Conservation (phyloP, 1,139 yeast genomes). For the Pichia sp. region DNA sequence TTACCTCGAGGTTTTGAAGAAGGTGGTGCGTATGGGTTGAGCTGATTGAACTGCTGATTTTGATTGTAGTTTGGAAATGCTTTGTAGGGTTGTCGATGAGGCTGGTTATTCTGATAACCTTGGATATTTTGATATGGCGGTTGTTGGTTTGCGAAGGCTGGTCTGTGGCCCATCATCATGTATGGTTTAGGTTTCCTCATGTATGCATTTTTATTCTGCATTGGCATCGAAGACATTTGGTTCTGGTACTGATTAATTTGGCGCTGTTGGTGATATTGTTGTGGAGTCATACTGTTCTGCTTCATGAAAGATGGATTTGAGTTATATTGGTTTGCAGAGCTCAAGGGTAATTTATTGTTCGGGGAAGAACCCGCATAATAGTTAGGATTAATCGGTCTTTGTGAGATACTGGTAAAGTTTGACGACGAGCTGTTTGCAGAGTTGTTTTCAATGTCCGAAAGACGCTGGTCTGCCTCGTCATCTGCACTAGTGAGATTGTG, state of each 20-base stretch:
- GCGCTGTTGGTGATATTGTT: conserved; percentile 12
- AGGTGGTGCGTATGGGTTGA: conserved; percentile 7
- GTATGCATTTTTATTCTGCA: conserved; percentile 8
- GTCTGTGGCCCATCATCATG: conserved; percentile 14
- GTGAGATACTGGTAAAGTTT: conserved; percentile 76
- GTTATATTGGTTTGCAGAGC: conserved; percentile 9
- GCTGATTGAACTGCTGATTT: background rate
- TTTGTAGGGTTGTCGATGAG: background rate
- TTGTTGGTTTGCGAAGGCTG: background rate
- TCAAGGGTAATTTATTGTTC: conserved; percentile 1
- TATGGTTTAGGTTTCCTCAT: conserved; percentile 20
- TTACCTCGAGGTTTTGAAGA: background rate
- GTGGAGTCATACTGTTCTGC: conserved; percentile 1
- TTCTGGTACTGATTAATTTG: conserved; percentile 13
- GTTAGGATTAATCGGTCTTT: conserved; percentile 67
- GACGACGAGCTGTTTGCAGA: conserved; percentile 35
- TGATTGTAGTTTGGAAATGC: background rate
- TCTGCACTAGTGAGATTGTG: conserved; percentile 1
- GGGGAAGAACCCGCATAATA: conserved; percentile 36
- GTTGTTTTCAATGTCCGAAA: conserved; percentile 2
- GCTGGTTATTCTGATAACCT: background rate
- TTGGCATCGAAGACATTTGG: conserved; percentile 13
- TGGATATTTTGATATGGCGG: background rate
- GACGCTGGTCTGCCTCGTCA: conserved; percentile 14
- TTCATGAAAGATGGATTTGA: conserved; percentile 3